These are phyloP conservation scores for Gracilariopsis chorda DNA, from an alignment of 23 red algal genomes.

Conservation along the genomic window DNA sequence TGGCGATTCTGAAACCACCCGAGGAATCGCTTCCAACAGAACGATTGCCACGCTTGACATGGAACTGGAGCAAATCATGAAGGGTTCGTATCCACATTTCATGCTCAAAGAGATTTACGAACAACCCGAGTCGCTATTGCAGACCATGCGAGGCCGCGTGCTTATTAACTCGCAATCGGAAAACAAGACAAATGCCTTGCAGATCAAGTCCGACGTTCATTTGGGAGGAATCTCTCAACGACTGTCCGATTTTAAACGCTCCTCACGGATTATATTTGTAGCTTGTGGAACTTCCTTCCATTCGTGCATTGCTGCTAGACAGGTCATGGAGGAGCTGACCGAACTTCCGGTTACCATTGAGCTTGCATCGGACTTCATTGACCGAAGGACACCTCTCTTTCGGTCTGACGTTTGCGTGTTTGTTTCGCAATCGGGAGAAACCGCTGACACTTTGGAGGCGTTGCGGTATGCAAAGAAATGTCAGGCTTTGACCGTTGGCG, in stretches of 20 bases:
- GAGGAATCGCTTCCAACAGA: conserved; percentile 68
- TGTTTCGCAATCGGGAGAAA: conserved; percentile 95
- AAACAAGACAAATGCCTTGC: background rate
- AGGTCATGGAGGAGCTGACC: conserved; percentile 93
- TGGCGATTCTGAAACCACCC: conserved; percentile 46
- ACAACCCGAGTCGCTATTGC: conserved; percentile 83
- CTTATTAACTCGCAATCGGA: background rate
- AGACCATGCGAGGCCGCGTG: conserved; percentile 93
- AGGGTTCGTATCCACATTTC: conserved; percentile 89
- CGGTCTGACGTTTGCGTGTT: conserved; percentile 92
- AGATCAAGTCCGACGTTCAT: conserved; percentile 54
- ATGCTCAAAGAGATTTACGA: conserved; percentile 99
- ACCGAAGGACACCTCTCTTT: conserved; percentile 85
- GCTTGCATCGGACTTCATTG: conserved; percentile 94
- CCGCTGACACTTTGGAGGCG: conserved; percentile 93
- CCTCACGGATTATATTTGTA: conserved; percentile 92
- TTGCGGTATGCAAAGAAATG: conserved; percentile 79
- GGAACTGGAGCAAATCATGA: conserved; percentile 97
- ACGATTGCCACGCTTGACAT: conserved; percentile 82
- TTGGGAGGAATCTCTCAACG: conserved; percentile 79
- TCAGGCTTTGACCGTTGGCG: conserved; percentile 84
- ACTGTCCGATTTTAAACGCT: conserved; percentile 79
- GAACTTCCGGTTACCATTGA: conserved; percentile 95
- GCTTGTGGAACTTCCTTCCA: conserved; percentile 96
- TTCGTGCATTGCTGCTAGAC: conserved; percentile 86